Conservation (phyloP, 371 early-diverging fungal species). For the Mucor saturninus region DNA sequence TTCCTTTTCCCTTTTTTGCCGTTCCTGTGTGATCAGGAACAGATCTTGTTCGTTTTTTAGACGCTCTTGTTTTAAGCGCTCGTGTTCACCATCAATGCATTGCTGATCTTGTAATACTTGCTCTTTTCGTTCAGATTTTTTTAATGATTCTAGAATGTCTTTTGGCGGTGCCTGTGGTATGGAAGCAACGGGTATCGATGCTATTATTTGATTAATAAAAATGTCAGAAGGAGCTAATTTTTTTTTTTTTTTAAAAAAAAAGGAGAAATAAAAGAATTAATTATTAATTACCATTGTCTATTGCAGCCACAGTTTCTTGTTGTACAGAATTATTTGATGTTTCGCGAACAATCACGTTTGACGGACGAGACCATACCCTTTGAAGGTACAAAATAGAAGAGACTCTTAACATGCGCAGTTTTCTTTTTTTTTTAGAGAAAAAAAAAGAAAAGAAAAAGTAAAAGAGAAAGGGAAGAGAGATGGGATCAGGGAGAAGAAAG, state of each 20-base stretch:
- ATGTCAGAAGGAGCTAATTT: no score
- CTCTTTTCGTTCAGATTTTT: no score
- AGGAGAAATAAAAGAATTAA: no score
- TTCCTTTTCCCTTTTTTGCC: not conserved
- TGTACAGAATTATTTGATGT: not conserved
- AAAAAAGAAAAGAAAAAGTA: conserved; percentile 5
- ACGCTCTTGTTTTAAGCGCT: not conserved
- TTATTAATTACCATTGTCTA: no score
- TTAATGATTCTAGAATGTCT: no score
- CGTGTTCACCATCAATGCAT: not conserved
- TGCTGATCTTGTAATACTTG: not conserved
- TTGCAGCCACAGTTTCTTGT: no score
- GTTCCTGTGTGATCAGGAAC: no score
- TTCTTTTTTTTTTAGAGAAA: no score
- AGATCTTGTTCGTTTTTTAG: not conserved
- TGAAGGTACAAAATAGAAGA: conserved; percentile 25
- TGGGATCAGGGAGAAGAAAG: conserved; percentile 8
- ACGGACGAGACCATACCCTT: conserved; percentile 16
- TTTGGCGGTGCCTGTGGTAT: no score
- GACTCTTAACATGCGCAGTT: conserved; percentile 19
- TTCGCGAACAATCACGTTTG: not conserved
- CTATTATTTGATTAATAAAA: no score
- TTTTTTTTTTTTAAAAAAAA: no score
- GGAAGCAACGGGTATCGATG: no score
- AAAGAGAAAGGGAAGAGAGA: conserved; percentile 11